Evolutionary conservation across 305 asterid species (phyloP).

Genomic region (Coffea humblotiana): DNA sequence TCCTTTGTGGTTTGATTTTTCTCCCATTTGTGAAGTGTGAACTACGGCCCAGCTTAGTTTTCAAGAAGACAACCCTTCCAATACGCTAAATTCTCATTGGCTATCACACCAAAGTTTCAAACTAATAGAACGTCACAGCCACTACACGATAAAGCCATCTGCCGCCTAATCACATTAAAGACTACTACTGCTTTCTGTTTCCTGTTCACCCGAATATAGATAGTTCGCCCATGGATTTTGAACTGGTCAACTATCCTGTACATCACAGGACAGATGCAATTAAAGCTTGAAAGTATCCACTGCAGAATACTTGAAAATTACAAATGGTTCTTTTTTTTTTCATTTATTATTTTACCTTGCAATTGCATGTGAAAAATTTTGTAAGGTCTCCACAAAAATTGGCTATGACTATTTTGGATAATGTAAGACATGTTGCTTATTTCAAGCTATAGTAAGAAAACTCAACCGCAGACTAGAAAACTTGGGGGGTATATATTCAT

Average conservation of each 20-base stretch:
- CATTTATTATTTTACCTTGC: background rate
- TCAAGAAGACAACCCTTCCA: background rate
- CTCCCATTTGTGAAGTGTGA: background rate
- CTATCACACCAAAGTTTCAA: background rate
- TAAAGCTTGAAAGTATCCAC: background rate
- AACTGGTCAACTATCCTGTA: background rate
- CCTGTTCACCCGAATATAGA: background rate
- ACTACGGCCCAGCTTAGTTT: background rate
- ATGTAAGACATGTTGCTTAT: too few relatives aligned
- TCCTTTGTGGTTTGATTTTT: background rate
- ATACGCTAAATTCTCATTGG: conserved; percentile 5
- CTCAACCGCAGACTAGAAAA: too few relatives aligned
- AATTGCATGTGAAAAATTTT: too few relatives aligned
- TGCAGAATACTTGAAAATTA: background rate
- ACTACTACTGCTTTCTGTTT: background rate
- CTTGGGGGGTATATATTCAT: too few relatives aligned
- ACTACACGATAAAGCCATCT: background rate
- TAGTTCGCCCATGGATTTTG: background rate
- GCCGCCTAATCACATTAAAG: background rate
- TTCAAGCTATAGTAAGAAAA: too few relatives aligned
- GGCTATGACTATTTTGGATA: too few relatives aligned
- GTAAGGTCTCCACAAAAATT: too few relatives aligned
- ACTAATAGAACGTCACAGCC: background rate
- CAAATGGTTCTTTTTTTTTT: background rate
- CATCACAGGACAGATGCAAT: background rate